Conservation (phyloP, 352 stramenopile species). For the Globisporangium camurandrum region DNA sequence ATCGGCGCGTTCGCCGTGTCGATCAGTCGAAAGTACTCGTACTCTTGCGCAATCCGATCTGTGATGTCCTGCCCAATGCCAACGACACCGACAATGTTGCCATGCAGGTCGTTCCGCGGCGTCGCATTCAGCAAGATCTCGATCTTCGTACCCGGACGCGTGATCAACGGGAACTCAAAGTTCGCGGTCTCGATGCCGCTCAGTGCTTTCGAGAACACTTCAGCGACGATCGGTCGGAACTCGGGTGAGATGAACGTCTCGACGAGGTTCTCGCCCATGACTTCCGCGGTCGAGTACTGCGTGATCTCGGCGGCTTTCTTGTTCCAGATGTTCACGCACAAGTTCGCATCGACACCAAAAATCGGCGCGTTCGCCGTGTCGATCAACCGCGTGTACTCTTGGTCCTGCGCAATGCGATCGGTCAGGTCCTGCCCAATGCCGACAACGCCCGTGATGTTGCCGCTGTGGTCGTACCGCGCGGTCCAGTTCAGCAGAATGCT, state of each 20-base stretch:
- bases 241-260: slow-evolving; percentile 81
- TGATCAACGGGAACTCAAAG: slow-evolving; percentile 86
- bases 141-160: slow-evolving; percentile 56
- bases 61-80: slow-evolving; percentile 85
- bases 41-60: slow-evolving; percentile 64
- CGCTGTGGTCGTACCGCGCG: slow-evolving; percentile 55
- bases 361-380: slow-evolving; percentile 88
- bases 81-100: slow-evolving; percentile 81
- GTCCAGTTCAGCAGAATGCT: slow-evolving; percentile 72
- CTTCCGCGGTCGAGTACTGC: slow-evolving; percentile 69
- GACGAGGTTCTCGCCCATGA: slow-evolving; percentile 75
- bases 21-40: slow-evolving; percentile 73
- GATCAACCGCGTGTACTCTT: slow-evolving; percentile 87
- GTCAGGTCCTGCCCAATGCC: slow-evolving; percentile 85
- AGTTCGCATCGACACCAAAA: slow-evolving; percentile 84
- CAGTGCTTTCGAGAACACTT: slow-evolving; percentile 66
- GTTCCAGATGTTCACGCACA: slow-evolving; percentile 91
- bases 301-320: slow-evolving; percentile 88
- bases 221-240: slow-evolving; percentile 52
- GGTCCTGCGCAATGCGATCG: slow-evolving; percentile 78
- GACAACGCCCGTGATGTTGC: slow-evolving; percentile 76
- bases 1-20: slow-evolving; percentile 72
- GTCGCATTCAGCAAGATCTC: slow-evolving; percentile 77
- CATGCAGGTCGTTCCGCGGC: slow-evolving; percentile 53
- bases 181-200: slow-evolving; percentile 68